Percentiles rank a stretch among this genome's conserved stretches.
phyloP scores from a whole-genome alignment of 2,329 filamentous ascomycete genomes.

The Aspergillus brunneoviolaceus region DNA sequence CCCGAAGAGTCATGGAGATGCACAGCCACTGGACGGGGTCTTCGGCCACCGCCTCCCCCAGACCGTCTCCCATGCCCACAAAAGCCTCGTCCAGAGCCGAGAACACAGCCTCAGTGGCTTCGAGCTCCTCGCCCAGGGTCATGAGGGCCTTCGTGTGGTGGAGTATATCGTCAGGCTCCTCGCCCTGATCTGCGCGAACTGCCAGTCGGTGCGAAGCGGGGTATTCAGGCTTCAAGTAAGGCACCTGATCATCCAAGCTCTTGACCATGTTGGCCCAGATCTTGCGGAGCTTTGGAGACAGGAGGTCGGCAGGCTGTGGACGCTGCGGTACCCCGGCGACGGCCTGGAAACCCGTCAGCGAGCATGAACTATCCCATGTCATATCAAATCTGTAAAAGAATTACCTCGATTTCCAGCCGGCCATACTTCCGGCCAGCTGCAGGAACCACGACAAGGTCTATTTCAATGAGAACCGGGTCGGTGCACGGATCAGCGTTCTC shows the following conservation, averaged over 20 bases:
- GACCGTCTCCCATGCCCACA: too few species aligned
- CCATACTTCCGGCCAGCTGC: conserved; percentile 11
- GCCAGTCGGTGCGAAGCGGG: neutral
- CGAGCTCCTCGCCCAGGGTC: too few species aligned
- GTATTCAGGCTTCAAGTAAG: neutral
- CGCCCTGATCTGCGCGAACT: too few species aligned
- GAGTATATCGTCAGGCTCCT: too few species aligned
- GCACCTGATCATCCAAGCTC: conserved; percentile 11
- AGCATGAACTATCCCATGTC: neutral
- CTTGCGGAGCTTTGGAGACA: neutral
- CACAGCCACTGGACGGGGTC: too few species aligned
- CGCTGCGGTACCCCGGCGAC: neutral
- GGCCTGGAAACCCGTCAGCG: neutral
- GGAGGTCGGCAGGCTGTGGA: too few species aligned
- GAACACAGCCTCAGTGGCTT: too few species aligned
- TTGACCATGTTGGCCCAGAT: conserved; percentile 18
- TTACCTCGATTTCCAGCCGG: conserved; percentile 12
- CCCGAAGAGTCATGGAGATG: too few species aligned
- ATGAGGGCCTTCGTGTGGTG: too few species aligned
- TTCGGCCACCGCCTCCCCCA: too few species aligned
- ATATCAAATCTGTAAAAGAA: neutral
- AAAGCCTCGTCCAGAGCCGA: too few species aligned
- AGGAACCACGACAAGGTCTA: conserved; percentile 3
- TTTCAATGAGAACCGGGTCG: neutral
- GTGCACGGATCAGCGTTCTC: neutral